Base-by-base conservation (phyloP, 2,329 filamentous ascomycete genomes). In the Cladosporium halotolerans region DNA sequence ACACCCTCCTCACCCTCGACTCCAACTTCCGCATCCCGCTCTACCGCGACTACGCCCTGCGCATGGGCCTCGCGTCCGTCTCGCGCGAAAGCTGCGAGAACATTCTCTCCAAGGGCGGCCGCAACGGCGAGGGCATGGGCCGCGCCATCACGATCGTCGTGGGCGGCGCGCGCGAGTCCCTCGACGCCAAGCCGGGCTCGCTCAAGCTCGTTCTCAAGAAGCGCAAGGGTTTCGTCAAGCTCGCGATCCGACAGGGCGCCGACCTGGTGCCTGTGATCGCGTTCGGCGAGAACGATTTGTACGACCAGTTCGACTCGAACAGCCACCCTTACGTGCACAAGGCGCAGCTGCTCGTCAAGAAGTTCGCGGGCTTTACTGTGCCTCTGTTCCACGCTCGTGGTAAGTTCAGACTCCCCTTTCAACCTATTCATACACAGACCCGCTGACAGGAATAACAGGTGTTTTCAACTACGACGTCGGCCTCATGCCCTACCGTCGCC, bases 381-480 rank as follows among this genome's bases (percentile, higher is more conserved):
- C 91, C 93, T 1, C 79, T 95, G 28, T 86, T 96, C 63, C 90
- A 96, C 68, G 92, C 91, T 2, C 76, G 91, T 23, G 64, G 61
- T 60, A 55, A 34, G 59, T 53, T 42, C 16, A 13, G 2, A 8
- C 43, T 9, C 9, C 39, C 10, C 7, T 41, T 19, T 10, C 40
- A 9, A 4, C 13, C 6, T 9, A 45, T 18, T 43, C 40, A 33
- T 11, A 41, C 34, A 23, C 3, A 4, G 10, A 18, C 23, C 18
- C 7, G 8, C 23, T 28, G 7, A 28, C 23, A 28, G 4, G 5
- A 28, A 7, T 28, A 7, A 28, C 16, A 62, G 92, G 92, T 10
- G 85, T 97, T 39, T 96, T 97, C 73, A 99, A 99, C 70, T 97
- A 99, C 67, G 93, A 99, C 68, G 89, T 96, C 11, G 93, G 93